These are phyloP conservation scores for Anthoceros angustus DNA, from an alignment of 225 moss, liverwort and hornwort species.

Conservation along the genomic window DNA sequence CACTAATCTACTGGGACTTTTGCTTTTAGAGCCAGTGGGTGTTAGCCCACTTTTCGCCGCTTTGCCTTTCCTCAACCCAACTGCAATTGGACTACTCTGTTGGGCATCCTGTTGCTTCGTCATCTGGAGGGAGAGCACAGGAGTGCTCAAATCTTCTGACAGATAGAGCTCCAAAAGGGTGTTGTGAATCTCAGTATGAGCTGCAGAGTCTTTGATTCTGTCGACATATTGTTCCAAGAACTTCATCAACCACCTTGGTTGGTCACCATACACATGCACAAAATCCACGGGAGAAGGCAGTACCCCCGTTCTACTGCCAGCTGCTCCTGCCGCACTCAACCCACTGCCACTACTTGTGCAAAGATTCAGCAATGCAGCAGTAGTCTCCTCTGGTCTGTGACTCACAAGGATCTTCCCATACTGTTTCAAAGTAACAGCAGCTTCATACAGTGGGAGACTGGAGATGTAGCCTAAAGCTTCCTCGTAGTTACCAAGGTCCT, in stretches of 20 bases:
- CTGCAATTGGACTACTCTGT: background rate
- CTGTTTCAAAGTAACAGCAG: constrained; percentile 63
- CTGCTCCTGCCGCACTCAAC: constrained; percentile 21
- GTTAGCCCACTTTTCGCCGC: constrained; percentile 27
- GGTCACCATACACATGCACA: constrained; percentile 80
- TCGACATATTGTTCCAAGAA: constrained; percentile 84
- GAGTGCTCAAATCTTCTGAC: constrained; percentile 68
- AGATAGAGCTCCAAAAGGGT: constrained; percentile 94
- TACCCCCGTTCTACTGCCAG: constrained; percentile 28
- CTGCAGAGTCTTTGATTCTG: constrained; percentile 55
- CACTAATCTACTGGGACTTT: constrained; percentile 15
- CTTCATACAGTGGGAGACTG: constrained; percentile 80
- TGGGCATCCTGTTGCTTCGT: background rate
- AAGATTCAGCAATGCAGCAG: constrained; percentile 70
- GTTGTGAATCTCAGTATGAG: constrained; percentile 73
- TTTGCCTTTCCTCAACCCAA: constrained; percentile 13
- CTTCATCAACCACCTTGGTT: constrained; percentile 91
- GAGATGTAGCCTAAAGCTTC: constrained; percentile 85
- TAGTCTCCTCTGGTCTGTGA: constrained; percentile 84
- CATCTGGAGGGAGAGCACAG: constrained; percentile 21
- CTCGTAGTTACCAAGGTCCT: constrained; percentile 84
- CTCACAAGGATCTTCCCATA: constrained; percentile 92
- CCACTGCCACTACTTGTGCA: constrained; percentile 40
- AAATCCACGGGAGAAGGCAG: constrained; percentile 81
- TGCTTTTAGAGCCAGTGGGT: constrained; percentile 26